Evolutionary conservation across 441 rosid species (phyloP).

Genomic region (Metrosideros polymorpha): DNA sequence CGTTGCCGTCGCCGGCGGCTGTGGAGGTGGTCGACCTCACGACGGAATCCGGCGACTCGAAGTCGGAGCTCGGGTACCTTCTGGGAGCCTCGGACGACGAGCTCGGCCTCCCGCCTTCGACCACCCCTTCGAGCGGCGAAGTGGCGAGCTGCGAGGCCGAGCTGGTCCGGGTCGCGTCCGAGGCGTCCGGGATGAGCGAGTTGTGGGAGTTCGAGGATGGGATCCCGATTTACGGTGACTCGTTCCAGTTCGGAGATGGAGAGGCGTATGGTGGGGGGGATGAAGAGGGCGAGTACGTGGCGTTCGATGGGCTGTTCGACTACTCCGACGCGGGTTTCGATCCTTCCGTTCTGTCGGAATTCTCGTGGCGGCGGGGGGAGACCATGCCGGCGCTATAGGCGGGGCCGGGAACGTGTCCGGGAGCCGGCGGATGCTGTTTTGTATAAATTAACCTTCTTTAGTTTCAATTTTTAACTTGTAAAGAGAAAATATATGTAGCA

Average conservation of each 20-base stretch:
- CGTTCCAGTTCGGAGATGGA: constrained; percentile 28
- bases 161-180: constrained; percentile 28
- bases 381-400: constrained; percentile 32
- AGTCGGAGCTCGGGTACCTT: constrained; percentile 60
- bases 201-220: constrained; percentile 45
- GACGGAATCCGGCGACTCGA: constrained; percentile 40
- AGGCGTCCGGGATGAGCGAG: constrained; percentile 23
- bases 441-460: background rate
- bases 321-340: constrained; percentile 34
- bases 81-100: constrained; percentile 82
- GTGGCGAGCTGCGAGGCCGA: constrained; percentile 12
- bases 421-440: background rate
- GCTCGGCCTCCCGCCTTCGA: constrained; percentile 70
- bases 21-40: constrained; percentile 20
- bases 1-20: constrained; percentile 12
- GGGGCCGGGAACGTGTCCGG: background rate
- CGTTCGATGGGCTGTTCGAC: constrained; percentile 40
- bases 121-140: background rate
- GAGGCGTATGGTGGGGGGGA: constrained; percentile 11
- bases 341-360: constrained; percentile 25
- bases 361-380: constrained; percentile 40
- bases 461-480: background rate
- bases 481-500: background rate
- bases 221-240: constrained; percentile 27
- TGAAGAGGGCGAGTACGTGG: constrained; percentile 11